Conservation (phyloP, 1,284 basidiomycete genomes). For the Microbotryomycetes sp. region DNA sequence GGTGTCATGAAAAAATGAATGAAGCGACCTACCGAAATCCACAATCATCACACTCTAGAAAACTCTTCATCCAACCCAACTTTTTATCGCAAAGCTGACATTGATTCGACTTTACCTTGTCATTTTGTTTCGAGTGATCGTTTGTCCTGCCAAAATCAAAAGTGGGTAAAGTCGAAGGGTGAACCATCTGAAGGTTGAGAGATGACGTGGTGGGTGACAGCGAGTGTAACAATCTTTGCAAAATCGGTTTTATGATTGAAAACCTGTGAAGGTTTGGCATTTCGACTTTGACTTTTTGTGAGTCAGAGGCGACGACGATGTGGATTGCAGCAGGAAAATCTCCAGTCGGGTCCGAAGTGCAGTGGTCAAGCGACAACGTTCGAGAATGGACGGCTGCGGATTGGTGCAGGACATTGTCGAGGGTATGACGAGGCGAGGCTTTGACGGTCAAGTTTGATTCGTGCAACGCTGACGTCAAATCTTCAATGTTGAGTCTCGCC, state of each 20-base stretch:
- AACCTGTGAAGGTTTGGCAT: conserved; percentile 65
- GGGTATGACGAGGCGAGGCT: conserved; percentile 42
- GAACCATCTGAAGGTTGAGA: not conserved
- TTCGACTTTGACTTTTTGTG: conserved; percentile 41
- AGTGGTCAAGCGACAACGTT: conserved; percentile 55
- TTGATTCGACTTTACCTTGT: conserved; percentile 33
- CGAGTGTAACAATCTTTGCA: conserved; percentile 46
- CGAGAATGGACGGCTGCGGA: conserved; percentile 37
- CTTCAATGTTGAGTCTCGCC: conserved; percentile 11
- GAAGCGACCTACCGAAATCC: conserved; percentile 49
- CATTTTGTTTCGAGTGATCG: conserved; percentile 29
- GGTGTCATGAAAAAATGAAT: too few relatives aligned
- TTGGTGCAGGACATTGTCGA: conserved; percentile 58
- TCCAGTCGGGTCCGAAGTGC: conserved; percentile 41
- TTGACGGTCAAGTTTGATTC: conserved; percentile 36
- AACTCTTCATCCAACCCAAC: conserved; percentile 67
- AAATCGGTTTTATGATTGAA: conserved; percentile 68
- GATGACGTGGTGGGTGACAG: conserved; percentile 4
- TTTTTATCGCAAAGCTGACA: conserved; percentile 74
- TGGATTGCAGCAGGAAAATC: not conserved
- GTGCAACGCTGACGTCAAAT: conserved; percentile 14
- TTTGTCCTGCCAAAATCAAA: not conserved
- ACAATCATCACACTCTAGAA: conserved; percentile 83
- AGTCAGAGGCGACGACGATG: conserved; percentile 41
- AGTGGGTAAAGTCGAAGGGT: not conserved